These are phyloP conservation scores for Naganishia albida DNA, from an alignment of 1,284 basidiomycete species.

Conservation along the genomic window DNA sequence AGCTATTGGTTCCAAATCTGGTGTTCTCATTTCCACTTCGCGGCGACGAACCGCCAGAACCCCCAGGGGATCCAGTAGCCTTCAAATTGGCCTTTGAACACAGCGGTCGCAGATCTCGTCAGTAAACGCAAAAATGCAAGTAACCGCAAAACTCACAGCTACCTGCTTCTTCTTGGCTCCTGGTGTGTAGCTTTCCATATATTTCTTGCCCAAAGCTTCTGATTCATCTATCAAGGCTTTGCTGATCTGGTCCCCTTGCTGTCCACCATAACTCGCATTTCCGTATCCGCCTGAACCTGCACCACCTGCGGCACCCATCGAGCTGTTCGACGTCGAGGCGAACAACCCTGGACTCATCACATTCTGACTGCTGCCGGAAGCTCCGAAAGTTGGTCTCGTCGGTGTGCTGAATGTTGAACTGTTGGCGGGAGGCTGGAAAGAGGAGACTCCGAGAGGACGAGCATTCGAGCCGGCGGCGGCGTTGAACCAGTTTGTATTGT, in stretches of 20 bases:
- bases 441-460: constrained; percentile 23
- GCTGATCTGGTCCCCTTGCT: constrained; percentile 26
- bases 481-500: constrained; percentile 28
- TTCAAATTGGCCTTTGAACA: constrained; percentile 19
- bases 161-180: constrained; percentile 28
- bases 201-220: constrained; percentile 32
- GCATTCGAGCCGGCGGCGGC: constrained; percentile 26
- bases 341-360: constrained; percentile 12
- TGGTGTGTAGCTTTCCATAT: constrained; percentile 31
- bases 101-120: too few relatives aligned
- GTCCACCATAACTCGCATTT: constrained; percentile 16
- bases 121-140: background rate
- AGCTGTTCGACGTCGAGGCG: constrained; percentile 14
- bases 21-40: constrained; percentile 23
- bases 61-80: constrained; percentile 22
- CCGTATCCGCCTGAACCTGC: constrained; percentile 1
- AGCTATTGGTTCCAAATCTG: constrained; percentile 32
- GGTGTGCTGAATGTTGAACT: constrained; percentile 24
- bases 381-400: constrained; percentile 17
- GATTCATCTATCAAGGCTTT: constrained; percentile 27
- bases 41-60: constrained; percentile 20
- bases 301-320: background rate
- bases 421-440: constrained; percentile 12
- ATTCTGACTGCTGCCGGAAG: constrained; percentile 12
- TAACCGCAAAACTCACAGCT: constrained; percentile 24